A percentile compares a stretch with the other conserved stretches of the same genome.
Conservation (phyloP, 257 asterid species). For the Echium plantagineum region DNA sequence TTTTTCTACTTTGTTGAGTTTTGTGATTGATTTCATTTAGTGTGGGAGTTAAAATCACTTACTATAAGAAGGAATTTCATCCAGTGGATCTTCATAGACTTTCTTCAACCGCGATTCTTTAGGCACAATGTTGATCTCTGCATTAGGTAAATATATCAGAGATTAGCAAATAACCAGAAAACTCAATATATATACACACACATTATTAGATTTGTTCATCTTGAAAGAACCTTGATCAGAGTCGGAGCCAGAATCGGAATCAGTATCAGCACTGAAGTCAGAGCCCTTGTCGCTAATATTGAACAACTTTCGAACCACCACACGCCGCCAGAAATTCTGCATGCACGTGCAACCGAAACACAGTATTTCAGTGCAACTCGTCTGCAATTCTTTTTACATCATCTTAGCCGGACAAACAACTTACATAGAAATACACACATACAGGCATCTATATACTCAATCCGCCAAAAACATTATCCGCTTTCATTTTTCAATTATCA, state of each 20-base stretch:
- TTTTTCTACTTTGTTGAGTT: too few relatives aligned
- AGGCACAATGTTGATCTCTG: conserved; percentile 36
- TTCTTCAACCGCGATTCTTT: conserved; percentile 46
- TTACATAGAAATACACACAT: too few relatives aligned
- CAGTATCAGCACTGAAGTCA: conserved; percentile 73
- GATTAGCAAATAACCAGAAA: not conserved
- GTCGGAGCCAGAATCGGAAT: conserved; percentile 23
- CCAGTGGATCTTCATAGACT: conserved; percentile 28
- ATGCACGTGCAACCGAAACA: conserved; percentile 74
- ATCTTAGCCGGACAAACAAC: too few relatives aligned
- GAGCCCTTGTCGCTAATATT: conserved; percentile 34
- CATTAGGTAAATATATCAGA: not conserved
- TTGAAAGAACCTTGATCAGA: conserved; percentile 36
- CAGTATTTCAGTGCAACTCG: conserved; percentile 66
- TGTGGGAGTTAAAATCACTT: too few relatives aligned
- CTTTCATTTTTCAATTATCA: too few relatives aligned
- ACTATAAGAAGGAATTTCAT: conserved; percentile 30
- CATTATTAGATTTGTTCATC: not conserved
- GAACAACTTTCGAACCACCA: conserved; percentile 74
- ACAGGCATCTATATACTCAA: too few relatives aligned
- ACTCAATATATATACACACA: not conserved
- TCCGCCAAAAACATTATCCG: too few relatives aligned
- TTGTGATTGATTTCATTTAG: too few relatives aligned
- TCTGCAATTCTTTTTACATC: conserved; percentile 45
- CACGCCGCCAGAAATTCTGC: conserved; percentile 76